phyloP scores from a whole-genome alignment of 768 basidiomycete species.

The Suillus americanus region DNA sequence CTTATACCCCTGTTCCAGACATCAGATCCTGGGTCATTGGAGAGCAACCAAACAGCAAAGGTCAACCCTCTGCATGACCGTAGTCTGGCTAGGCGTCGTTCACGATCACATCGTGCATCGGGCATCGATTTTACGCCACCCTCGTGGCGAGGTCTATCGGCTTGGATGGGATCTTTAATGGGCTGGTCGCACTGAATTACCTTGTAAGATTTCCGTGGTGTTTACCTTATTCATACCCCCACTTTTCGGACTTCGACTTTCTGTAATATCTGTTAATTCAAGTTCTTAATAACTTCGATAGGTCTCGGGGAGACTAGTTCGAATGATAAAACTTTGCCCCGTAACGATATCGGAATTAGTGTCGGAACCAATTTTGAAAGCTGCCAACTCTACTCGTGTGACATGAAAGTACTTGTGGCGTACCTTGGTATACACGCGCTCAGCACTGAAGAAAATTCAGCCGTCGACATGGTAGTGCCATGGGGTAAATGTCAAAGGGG shows the following conservation, averaged over 20 bases:
- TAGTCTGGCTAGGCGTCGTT: neutral
- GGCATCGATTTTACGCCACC: conserved; percentile 29
- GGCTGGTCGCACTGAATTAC: conserved; percentile 26
- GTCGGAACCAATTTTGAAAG: too few relatives aligned
- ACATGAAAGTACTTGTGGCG: too few relatives aligned
- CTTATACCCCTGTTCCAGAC: neutral
- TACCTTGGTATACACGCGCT: too few relatives aligned
- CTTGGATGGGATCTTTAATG: conserved; percentile 31
- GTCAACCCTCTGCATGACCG: neutral
- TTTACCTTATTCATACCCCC: neutral
- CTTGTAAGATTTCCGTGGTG: neutral
- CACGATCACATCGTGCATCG: neutral
- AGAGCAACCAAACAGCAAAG: neutral
- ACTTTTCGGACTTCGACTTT: neutral
- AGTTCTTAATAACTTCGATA: too few relatives aligned
- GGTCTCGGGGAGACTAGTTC: too few relatives aligned
- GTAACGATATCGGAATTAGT: too few relatives aligned
- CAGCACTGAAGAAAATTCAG: too few relatives aligned
- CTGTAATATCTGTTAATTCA: neutral
- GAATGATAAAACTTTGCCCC: too few relatives aligned
- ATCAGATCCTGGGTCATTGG: neutral
- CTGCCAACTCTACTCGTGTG: too few relatives aligned
- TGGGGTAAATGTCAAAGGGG: too few relatives aligned
- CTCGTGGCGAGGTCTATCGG: conserved; percentile 31
- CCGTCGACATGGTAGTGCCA: too few relatives aligned